Percentiles rank a stretch among this genome's conserved stretches.
Conservation (phyloP, 2,329 filamentous ascomycete genomes). For the Ophiostoma novo-ulmi region DNA sequence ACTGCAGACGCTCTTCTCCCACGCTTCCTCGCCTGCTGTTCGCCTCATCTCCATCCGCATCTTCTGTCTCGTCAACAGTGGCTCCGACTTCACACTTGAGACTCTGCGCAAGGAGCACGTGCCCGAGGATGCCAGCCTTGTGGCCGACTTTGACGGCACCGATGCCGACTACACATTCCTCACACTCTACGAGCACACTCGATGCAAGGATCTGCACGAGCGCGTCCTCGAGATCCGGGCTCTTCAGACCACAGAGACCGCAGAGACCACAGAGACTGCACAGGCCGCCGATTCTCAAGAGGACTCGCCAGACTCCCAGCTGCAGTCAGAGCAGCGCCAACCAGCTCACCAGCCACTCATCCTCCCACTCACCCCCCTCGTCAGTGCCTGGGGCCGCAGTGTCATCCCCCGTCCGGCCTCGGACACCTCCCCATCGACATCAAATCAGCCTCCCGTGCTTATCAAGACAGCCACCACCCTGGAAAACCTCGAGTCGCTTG, state of each 20-base stretch:
- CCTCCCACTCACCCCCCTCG: slow-evolving; percentile 51
- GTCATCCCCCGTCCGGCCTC: slow-evolving; percentile 60
- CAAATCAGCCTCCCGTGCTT: slow-evolving; percentile 43
- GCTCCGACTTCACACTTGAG: slow-evolving; percentile 73
- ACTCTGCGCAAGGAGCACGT: slow-evolving; percentile 63
- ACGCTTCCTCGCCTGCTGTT: slow-evolving; percentile 53
- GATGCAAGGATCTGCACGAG: slow-evolving; percentile 44
- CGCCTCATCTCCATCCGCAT: slow-evolving; percentile 78
- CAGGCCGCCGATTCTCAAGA: not conserved
- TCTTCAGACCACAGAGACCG: not conserved
- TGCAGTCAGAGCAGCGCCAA: not conserved
- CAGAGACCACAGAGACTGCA: not conserved
- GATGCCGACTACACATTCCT: slow-evolving; percentile 74
- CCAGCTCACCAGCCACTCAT: slow-evolving; percentile 21
- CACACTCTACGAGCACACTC: slow-evolving; percentile 52
- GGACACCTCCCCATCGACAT: slow-evolving; percentile 27
- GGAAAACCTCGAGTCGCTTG: slow-evolving; percentile 65
- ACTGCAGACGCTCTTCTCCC: slow-evolving; percentile 64
- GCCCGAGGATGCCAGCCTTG: slow-evolving; percentile 53
- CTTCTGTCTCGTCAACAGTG: slow-evolving; percentile 71
- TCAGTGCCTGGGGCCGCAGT: slow-evolving; percentile 60
- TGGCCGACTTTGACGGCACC: slow-evolving; percentile 69
- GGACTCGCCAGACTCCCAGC: slow-evolving; percentile 9
- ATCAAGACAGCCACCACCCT: slow-evolving; percentile 69
- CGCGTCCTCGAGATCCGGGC: slow-evolving; percentile 39